Evolutionary conservation across 2,329 filamentous ascomycete species (phyloP), one percentile per base, ranked within the genome.

Genomic region (Pseudocercospora pini-densiflorae): DNA sequence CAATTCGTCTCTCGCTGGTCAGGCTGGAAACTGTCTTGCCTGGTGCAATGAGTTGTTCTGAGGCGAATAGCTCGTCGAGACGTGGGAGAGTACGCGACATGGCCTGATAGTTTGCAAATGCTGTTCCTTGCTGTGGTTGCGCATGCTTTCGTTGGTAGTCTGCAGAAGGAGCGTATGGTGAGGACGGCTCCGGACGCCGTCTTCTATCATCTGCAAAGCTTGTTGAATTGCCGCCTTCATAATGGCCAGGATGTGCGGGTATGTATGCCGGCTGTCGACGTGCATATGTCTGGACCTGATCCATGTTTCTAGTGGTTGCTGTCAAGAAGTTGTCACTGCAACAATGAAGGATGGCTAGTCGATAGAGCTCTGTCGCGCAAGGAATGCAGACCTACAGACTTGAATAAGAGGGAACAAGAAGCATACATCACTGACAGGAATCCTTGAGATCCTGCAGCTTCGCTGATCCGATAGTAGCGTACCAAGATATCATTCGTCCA

Each of bases 41-140:
- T 8, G 64, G 64, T 31, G 62, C 62, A 53, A 66, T 66, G 40
- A 66, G 36, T 19, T 63, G 64, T 43, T 66, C 62, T 21, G 61
- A 63, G 23, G 64, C 64, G 49, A 66, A 66, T 36, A 66, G 61
- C 29, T 66, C 64, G 21, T 66, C 62, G 47, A 66, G 57, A 31
- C 64, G 60, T 19, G 64, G 64, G 10, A 66, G 64, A 5, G 54
- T 58, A 40, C 29, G 54, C 31, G 54, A 58, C 54, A 40, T 58
- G 54, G 54, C 54, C 54, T 58, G 54, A 19, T 58, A 58, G 51
- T 40, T 40, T 21, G 33, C 54, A 24, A 40, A 36, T 58, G 54
- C 54, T 21, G n/a, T 58, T 31, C 54, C 54, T 40, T n/a, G 54
- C 14, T 21, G 54, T 33, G 54, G 31, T 21, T 58, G 29, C 16